These are phyloP conservation scores for Pleurotus salmoneostramineus DNA, from an alignment of 768 basidiomycete genomes.

Conservation along the genomic window DNA sequence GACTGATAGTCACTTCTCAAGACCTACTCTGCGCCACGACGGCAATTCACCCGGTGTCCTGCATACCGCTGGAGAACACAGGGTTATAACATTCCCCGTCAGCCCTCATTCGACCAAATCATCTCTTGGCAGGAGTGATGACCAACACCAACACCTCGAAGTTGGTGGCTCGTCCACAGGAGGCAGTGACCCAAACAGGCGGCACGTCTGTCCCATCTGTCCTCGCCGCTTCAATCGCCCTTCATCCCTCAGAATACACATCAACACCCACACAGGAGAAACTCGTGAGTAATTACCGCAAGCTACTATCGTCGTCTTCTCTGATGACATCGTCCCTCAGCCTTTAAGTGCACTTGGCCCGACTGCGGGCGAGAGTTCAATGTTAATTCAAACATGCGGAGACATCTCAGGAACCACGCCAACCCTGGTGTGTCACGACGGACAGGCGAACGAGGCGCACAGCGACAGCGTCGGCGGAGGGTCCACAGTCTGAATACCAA, in stretches of 20 bases:
- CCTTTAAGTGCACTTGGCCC: constrained; percentile 71
- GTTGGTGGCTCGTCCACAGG: constrained; percentile 14
- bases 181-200: constrained; percentile 29
- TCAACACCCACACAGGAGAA: constrained; percentile 66
- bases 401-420: constrained; percentile 70
- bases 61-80: too few species aligned
- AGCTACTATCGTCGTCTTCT: background rate
- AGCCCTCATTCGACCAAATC: background rate
- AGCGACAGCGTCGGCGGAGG: background rate
- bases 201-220: constrained; percentile 51
- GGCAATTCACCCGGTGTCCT: too few species aligned
- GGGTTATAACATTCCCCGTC: too few species aligned
- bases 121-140: background rate
- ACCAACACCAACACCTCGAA: constrained; percentile 11
- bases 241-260: constrained; percentile 61
- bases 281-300: constrained; percentile 45
- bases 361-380: constrained; percentile 77
- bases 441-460: background rate
- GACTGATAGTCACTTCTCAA: background rate
- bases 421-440: constrained; percentile 25
- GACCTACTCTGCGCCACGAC: too few species aligned
- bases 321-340: constrained; percentile 27
- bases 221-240: constrained; percentile 66
- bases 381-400: constrained; percentile 82
- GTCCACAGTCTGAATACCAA: background rate